Conservation (phyloP, 345 rosid genomes). For the Laguncularia racemosa region DNA sequence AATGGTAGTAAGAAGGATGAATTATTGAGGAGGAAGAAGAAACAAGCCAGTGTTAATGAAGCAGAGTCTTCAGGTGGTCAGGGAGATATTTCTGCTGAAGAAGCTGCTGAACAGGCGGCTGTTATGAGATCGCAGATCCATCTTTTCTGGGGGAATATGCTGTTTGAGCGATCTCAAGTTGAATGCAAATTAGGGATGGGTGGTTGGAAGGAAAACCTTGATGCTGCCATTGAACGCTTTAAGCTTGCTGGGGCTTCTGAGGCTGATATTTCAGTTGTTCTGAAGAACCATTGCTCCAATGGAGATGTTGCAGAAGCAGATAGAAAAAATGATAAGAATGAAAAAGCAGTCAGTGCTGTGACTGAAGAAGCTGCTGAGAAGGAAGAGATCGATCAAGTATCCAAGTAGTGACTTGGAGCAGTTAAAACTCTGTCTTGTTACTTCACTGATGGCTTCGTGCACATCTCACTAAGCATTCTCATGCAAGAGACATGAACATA, state of each 20-base stretch:
- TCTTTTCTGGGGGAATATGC: constrained; percentile 97
- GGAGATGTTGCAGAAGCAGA: constrained; percentile 43
- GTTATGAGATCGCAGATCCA: constrained; percentile 99
- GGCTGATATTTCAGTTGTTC: constrained; percentile 59
- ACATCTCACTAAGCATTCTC: too few relatives aligned
- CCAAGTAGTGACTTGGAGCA: constrained; percentile 10
- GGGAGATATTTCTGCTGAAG: constrained; percentile 60
- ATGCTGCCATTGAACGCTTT: constrained; percentile 76
- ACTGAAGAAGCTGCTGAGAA: constrained; percentile 19
- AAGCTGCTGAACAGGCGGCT: constrained; percentile 92
- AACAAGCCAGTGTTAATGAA: constrained; percentile 44
- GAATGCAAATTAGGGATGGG: constrained; percentile 72
- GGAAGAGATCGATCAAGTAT: constrained; percentile 13
- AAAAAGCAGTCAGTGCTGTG: background rate
- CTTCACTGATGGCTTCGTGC: background rate
- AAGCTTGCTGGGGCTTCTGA: constrained; percentile 94
- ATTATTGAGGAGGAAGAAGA: constrained; percentile 62
- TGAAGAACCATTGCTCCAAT: constrained; percentile 82
- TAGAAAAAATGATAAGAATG: constrained; percentile 29
- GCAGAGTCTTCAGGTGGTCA: constrained; percentile 32
- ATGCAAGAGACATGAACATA: too few relatives aligned
- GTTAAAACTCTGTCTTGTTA: background rate
- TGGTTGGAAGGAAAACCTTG: constrained; percentile 78
- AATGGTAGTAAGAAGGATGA: constrained; percentile 70
- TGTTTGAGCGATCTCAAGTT: constrained; percentile 94